A percentile compares a stretch with the other conserved stretches of the same genome.
Evolutionary conservation across 805 yeast species (phyloP).

Genomic region (Sugiyamaella marilandica): DNA sequence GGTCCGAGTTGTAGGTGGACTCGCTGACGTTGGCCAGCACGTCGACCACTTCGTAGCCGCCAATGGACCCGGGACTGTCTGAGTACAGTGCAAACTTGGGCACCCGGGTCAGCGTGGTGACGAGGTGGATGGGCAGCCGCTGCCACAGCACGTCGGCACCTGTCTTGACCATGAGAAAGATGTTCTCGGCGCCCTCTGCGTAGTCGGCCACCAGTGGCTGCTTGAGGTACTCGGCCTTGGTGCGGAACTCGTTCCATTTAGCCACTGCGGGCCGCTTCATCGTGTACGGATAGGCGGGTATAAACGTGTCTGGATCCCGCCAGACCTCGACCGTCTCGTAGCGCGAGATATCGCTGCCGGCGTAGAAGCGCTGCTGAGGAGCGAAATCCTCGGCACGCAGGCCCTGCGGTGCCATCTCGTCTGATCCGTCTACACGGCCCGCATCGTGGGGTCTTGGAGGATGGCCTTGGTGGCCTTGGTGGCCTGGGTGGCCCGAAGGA

Average conservation of each 20-base stretch:
- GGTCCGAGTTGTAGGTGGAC: constrained; percentile 15
- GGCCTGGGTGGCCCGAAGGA: no score
- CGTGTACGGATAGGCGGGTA: constrained; percentile 11
- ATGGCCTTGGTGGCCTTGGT: no score
- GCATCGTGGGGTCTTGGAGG: no score
- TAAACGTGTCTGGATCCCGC: constrained; percentile 14
- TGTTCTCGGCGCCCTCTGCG: constrained; percentile 23
- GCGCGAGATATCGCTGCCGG: background rate
- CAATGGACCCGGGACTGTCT: constrained; percentile 31
- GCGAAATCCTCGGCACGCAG: background rate
- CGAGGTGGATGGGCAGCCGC: constrained; percentile 34
- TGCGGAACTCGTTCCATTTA: constrained; percentile 1
- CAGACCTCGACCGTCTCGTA: constrained; percentile 18
- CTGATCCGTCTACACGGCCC: no score
- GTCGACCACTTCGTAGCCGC: constrained; percentile 33
- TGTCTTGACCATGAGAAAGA: constrained; percentile 35
- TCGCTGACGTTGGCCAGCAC: constrained; percentile 26
- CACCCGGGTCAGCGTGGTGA: constrained; percentile 30
- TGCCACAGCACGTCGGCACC: constrained; percentile 34
- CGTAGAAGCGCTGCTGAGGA: background rate
- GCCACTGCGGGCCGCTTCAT: constrained; percentile 9
- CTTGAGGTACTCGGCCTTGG: constrained; percentile 19
- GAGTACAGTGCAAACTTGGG: constrained; percentile 33
- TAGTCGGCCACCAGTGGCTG: constrained; percentile 26
- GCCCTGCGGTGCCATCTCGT: background rate